Base-by-base conservation (phyloP, 345 rosid genomes). In the Geranium rotundifolium region DNA sequence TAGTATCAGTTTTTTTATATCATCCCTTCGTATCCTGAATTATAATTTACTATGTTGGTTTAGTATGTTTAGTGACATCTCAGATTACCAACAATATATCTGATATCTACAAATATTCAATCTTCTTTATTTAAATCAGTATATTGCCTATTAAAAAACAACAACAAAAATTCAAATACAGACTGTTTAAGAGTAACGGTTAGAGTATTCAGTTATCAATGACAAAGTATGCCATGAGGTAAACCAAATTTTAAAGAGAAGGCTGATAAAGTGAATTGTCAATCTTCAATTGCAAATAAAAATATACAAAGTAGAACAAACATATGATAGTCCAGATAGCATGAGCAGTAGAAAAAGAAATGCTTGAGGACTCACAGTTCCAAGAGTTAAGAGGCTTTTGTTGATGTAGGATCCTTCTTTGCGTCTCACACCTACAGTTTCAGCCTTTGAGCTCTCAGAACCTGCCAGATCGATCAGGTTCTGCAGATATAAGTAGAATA, bases 391-490 rank as follows among this genome's bases (percentile, higher is more conserved):
- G 80, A 93, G 74, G 75, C 99, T 93, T 84, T 93, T 93, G 70
- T 93, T 90, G 64, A 93, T 93, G 70, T 93, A 90, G 37, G 99
- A 88, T 72, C 99, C 99, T 77, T 93, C 99, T 74, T 90, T 93
- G 61, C 97, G 84, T 71, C 99, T 90, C 68, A 84, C 54, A 65
- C 99, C 99, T 73, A 80, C 86, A 17, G 99, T 90, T 84, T 85
- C 97, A 65, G 89, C 99, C 79, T 88, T 93, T 15, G 99, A 90
- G 78, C 99, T 93, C 84, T 93, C 99, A 19, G 99, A 93, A 85
- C 99, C 99, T 73, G 99, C 99, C 82, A 93, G 89, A 84, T 93
- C 99, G 80, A 93, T 89, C 74, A 93, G 97, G 85, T 90, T 87
- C 99, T 93, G 96, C 97, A 82, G 41, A 71, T 72, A 79, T 62